Percentiles rank a stretch among this genome's conserved stretches.
These are phyloP conservation scores for Leersia perrieri DNA, from an alignment of 176 grass and related monocot species.

Conservation along the genomic window DNA sequence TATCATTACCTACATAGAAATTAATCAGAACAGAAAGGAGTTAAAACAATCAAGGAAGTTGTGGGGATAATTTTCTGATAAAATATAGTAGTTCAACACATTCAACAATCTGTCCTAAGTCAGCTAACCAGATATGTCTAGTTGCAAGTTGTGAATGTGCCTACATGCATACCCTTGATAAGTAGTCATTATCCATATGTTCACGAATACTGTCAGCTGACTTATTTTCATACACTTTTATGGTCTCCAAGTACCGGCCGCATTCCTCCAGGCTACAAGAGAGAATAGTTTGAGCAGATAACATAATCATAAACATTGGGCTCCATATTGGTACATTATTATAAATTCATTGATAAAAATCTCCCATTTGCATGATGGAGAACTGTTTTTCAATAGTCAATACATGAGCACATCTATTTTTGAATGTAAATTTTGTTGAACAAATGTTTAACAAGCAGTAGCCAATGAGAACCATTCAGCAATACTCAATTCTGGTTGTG, in stretches of 20 bases:
- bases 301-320: neutral
- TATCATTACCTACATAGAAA: neutral
- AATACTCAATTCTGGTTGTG: neutral
- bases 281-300: conserved; percentile 24
- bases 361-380: neutral
- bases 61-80: neutral
- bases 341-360: neutral
- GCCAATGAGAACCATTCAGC: neutral
- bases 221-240: conserved; percentile 99
- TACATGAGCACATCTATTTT: neutral
- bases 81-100: neutral
- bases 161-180: conserved; percentile 68
- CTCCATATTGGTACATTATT: conserved; percentile 2
- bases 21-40: neutral
- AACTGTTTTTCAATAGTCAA: neutral
- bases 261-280: conserved; percentile 90
- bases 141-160: neutral
- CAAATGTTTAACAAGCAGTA: conserved; percentile 2
- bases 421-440: conserved; percentile 2
- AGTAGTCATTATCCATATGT: conserved; percentile 84
- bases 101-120: neutral
- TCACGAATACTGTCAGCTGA: conserved; percentile 80
- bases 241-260: conserved; percentile 93
- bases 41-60: neutral
- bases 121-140: neutral